Percentiles rank a stretch among this genome's conserved stretches.
These are phyloP conservation scores for Cladorrhinum samala DNA, from an alignment of 495 filamentous ascomycete species.

Conservation along the genomic window DNA sequence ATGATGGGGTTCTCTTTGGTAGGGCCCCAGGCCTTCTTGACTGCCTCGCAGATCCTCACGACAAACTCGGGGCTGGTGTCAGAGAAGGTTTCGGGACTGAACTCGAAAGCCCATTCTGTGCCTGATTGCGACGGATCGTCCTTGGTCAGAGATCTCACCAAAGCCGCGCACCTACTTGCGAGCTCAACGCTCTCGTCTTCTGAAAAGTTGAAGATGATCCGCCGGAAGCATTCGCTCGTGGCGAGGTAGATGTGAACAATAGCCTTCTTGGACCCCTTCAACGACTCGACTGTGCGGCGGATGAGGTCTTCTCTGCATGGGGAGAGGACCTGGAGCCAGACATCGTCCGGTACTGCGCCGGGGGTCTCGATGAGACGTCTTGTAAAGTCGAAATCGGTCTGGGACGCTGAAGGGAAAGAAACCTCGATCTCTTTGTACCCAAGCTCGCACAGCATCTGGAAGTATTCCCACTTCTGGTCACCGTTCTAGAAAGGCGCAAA, in stretches of 20 bases:
- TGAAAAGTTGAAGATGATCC: constrained; percentile 81
- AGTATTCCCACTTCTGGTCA: constrained; percentile 91
- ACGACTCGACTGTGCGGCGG: constrained; percentile 77
- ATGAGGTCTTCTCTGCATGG: constrained; percentile 94
- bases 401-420: constrained; percentile 88
- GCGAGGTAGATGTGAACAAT: constrained; percentile 95
- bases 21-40: constrained; percentile 93
- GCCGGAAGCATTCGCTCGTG: constrained; percentile 86
- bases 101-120: constrained; percentile 93
- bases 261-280: constrained; percentile 90
- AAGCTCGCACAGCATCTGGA: constrained; percentile 86
- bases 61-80: constrained; percentile 83
- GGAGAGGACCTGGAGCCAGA: constrained; percentile 90
- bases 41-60: constrained; percentile 81
- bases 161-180: constrained; percentile 81
- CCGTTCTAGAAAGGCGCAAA: constrained; percentile 57
- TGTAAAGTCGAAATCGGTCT: constrained; percentile 95
- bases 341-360: constrained; percentile 81
- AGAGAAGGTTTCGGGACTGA: constrained; percentile 94
- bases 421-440: constrained; percentile 99
- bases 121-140: constrained; percentile 71
- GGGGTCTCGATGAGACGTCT: constrained; percentile 81
- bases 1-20: constrained; percentile 79
- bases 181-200: constrained; percentile 76
- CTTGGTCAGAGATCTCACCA: constrained; percentile 87